These are phyloP conservation scores for Sphaerulina populicola DNA, from an alignment of 2,329 filamentous ascomycete species.

Conservation along the genomic window DNA sequence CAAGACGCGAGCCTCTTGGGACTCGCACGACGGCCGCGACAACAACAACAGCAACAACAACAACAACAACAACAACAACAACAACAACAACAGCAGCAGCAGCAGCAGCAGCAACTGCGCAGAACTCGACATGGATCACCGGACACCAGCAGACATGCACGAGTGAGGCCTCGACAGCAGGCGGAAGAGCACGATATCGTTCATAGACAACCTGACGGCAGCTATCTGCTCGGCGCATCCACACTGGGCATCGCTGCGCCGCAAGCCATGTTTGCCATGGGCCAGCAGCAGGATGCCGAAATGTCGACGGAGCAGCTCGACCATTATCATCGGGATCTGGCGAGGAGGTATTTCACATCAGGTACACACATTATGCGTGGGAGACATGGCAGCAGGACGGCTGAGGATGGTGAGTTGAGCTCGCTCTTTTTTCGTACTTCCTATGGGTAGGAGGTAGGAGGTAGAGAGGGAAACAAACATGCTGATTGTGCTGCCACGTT, in stretches of 20 bases:
- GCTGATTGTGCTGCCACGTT: background rate
- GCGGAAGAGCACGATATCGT: constrained; percentile 24
- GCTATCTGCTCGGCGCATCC: constrained; percentile 20
- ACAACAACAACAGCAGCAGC: constrained; percentile 10
- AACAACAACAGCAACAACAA: constrained; percentile 10
- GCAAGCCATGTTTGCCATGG: constrained; percentile 8
- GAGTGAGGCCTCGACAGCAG: constrained; percentile 11
- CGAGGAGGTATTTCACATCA: constrained; percentile 25
- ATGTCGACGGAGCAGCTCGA: constrained; percentile 14
- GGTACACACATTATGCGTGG: constrained; percentile 18
- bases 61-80: constrained; percentile 8
- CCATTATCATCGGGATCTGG: constrained; percentile 20
- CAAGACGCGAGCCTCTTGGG: constrained; percentile 12
- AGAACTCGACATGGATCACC: constrained; percentile 18
- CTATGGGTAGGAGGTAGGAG: no score
- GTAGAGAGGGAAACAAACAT: no score
- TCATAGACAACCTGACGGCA: constrained; percentile 25
- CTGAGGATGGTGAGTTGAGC: no score
- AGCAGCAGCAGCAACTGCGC: constrained; percentile 11
- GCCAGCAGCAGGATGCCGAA: constrained; percentile 11
- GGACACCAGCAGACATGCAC: constrained; percentile 11
- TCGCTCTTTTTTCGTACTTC: no score
- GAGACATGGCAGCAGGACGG: no score
- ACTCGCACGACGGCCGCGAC: constrained; percentile 4
- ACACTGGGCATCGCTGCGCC: constrained; percentile 5